Conservation (phyloP, 2,329 filamentous ascomycete species). For the Mollisia scopiformis region DNA sequence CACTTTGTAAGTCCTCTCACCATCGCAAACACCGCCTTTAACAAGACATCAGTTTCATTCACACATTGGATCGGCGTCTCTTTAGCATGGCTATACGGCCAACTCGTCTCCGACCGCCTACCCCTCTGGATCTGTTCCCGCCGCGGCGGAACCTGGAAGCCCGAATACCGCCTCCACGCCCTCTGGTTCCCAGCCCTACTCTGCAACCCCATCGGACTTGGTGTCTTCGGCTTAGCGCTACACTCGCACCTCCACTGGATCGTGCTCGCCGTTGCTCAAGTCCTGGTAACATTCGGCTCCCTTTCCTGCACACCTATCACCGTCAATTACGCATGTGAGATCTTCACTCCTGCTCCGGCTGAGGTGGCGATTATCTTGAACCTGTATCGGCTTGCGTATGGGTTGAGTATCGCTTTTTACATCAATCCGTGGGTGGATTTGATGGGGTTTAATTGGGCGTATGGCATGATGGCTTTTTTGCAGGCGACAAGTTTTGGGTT, state of each 20-base stretch:
- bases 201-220: constrained; percentile 38
- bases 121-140: constrained; percentile 34
- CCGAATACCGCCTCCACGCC: constrained; percentile 43
- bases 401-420: constrained; percentile 44
- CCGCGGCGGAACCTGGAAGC: constrained; percentile 37
- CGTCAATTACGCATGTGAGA: constrained; percentile 27
- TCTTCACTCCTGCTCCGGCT: constrained; percentile 40
- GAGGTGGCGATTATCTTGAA: constrained; percentile 41
- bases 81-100: constrained; percentile 40
- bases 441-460: constrained; percentile 43
- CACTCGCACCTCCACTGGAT: constrained; percentile 45
- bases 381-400: constrained; percentile 40
- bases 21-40: neutral
- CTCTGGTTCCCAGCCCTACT: constrained; percentile 37
- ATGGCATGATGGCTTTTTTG: constrained; percentile 46
- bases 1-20: constrained; percentile 28
- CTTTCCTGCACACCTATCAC: constrained; percentile 18
- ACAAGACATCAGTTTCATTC: constrained; percentile 39
- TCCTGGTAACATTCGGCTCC: constrained; percentile 42
- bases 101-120: constrained; percentile 43
- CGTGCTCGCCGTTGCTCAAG: constrained; percentile 43
- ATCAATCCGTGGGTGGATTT: constrained; percentile 41
- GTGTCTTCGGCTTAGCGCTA: constrained; percentile 43
- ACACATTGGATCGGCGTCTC: constrained; percentile 45
- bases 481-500: constrained; percentile 31